Conservation (phyloP, 129 eudicot species). For the Smallanthus sonchifolius region DNA sequence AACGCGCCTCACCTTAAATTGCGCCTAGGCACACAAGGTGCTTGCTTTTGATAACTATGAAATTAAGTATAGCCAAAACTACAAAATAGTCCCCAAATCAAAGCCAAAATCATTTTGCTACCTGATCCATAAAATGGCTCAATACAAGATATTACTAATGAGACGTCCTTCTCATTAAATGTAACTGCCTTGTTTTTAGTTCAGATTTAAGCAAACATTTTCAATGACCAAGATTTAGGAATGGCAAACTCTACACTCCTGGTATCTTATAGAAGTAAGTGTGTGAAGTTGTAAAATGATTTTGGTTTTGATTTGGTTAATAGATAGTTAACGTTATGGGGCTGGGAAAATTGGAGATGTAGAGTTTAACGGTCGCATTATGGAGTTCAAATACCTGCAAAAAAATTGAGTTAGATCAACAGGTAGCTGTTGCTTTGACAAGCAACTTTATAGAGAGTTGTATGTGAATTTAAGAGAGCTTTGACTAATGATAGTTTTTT, state of each 20-base stretch:
- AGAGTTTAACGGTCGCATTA: neutral
- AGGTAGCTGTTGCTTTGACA: neutral
- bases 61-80: neutral
- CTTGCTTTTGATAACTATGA: too few relatives aligned
- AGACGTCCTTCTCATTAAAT: constrained; percentile 18
- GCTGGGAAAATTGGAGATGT: neutral
- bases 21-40: too few relatives aligned
- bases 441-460: neutral
- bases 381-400: neutral
- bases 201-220: neutral
- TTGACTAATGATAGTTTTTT: neutral
- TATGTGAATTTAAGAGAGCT: constrained; percentile 4
- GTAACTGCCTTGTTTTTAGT: neutral
- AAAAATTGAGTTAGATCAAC: neutral
- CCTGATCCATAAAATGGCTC: neutral
- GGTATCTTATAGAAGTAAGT: constrained; percentile 3
- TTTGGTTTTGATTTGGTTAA: constrained; percentile 7
- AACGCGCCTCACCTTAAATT: too few relatives aligned
- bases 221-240: neutral
- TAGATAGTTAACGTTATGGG: constrained; percentile 6
- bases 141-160: neutral
- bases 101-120: too few relatives aligned
- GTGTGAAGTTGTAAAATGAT: neutral
- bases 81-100: neutral
- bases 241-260: constrained; percentile 10